Evolutionary conservation across 805 yeast species (phyloP), one percentile per base, ranked within the genome.

Genomic region (Alloascoidea hylecoeti): DNA sequence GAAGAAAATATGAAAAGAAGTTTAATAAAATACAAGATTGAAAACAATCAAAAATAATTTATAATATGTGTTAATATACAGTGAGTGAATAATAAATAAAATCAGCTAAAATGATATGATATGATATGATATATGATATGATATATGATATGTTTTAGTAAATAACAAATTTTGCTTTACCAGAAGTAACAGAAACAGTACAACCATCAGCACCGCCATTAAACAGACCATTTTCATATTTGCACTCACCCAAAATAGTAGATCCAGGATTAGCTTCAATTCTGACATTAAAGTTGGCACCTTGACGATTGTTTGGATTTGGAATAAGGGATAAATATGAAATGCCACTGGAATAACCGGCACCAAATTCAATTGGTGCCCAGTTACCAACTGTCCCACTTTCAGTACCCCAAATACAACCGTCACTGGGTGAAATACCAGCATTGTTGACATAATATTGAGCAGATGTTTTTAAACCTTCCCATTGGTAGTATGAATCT

Each of bases 361-460:
- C 85, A 60, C 98, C 98, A 51, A 92, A 68, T 63, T 78, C 82
- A 48, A 89, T 68, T 51, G 97, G 97, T 46, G 97, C 95, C 96
- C 96, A 89, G 82, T 89, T 89, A 66, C 98, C 98, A 47, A 81
- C 61, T 51, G 78, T 80, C 30, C 86, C 68, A 46, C 84, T 84
- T 4, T 67, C 51, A 39, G 73, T 57, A 58, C 96, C 94, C 98
- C 98, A 89, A 49, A 81, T 60, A 69, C 98, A 89, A 51, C 96
- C 97, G 45, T 88, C 92, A 58, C 78, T 80, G 55, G 67, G 68
- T 39, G 84, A 70, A 49, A 86, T 85, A 70, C 97, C 97, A 39
- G 96, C 96, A 54, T 89, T 75, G 76, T 89, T 89, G 46, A 89
- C 96, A 63, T 89, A 89, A 74, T 84, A 92, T 69, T 89, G 98